These are phyloP conservation scores for Naumovozyma castellii DNA, from an alignment of 805 yeast species.

Conservation along the genomic window DNA sequence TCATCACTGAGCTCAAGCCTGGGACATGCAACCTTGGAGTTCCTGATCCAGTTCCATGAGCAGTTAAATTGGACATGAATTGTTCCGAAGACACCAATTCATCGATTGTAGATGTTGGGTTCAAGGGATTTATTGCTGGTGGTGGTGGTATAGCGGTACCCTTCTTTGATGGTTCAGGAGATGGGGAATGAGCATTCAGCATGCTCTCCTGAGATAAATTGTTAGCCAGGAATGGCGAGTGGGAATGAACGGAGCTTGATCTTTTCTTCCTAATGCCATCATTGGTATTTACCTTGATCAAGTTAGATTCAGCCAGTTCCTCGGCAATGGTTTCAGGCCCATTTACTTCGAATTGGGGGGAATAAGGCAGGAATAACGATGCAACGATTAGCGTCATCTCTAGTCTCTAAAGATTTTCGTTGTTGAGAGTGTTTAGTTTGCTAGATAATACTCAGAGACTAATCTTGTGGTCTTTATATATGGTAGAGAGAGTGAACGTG, in stretches of 20 bases:
- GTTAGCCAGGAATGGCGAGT: slow-evolving; percentile 13
- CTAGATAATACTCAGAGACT: too few relatives aligned
- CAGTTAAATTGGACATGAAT: slow-evolving; percentile 30
- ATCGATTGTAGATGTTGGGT: slow-evolving; percentile 1
- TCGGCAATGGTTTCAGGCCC: slow-evolving; percentile 27
- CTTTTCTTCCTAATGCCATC: slow-evolving; percentile 13
- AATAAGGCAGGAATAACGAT: slow-evolving; percentile 65
- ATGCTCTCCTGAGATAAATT: slow-evolving; percentile 9
- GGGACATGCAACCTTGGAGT: slow-evolving; percentile 14
- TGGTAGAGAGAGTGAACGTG: too few relatives aligned
- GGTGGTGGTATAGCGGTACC: neutral
- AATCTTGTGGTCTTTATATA: too few relatives aligned
- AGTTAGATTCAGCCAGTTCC: slow-evolving; percentile 21
- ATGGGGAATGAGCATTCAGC: slow-evolving; percentile 2
- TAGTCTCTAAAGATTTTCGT: too few relatives aligned
- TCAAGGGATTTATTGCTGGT: neutral
- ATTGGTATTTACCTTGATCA: slow-evolving; percentile 13
- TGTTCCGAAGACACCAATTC: slow-evolving; percentile 24
- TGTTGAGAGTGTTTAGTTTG: neutral
- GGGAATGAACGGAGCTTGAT: slow-evolving; percentile 20
- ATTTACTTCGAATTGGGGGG: slow-evolving; percentile 47
- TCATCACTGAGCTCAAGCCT: slow-evolving; percentile 7
- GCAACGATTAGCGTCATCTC: slow-evolving; percentile 69
- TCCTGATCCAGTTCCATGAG: slow-evolving; percentile 25
- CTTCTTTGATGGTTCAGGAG: slow-evolving; percentile 2